phyloP scores from a whole-genome alignment of 2,329 filamentous ascomycete genomes.

The Microdochium bolleyi region DNA sequence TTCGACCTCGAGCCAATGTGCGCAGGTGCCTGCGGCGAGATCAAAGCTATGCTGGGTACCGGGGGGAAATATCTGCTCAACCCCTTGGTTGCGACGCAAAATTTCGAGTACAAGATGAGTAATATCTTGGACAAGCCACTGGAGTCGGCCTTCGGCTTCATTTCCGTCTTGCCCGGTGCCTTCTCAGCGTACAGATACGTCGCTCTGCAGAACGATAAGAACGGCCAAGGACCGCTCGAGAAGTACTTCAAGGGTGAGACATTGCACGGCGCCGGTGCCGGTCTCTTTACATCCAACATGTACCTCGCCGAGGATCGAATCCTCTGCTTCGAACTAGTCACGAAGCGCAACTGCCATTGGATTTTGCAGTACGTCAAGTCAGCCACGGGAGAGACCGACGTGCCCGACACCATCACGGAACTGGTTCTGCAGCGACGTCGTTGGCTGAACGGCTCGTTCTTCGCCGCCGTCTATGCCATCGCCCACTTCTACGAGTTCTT shows the following conservation, averaged over 20 bases:
- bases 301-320: constrained; percentile 87
- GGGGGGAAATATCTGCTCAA: constrained; percentile 79
- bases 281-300: constrained; percentile 97
- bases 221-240: constrained; percentile 86
- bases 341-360: constrained; percentile 96
- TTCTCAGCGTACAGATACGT: constrained; percentile 94
- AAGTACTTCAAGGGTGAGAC: constrained; percentile 99
- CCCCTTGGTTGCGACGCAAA: constrained; percentile 90
- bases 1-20: constrained; percentile 98
- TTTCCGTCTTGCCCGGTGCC: constrained; percentile 91
- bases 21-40: constrained; percentile 93
- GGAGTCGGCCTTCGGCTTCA: constrained; percentile 96
- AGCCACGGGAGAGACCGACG: constrained; percentile 92
- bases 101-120: constrained; percentile 99
- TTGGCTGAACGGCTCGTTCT: constrained; percentile 98
- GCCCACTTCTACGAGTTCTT: constrained; percentile 96
- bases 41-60: constrained; percentile 92
- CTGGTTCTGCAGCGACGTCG: constrained; percentile 91
- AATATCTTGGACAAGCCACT: constrained; percentile 97
- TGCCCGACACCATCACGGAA: constrained; percentile 88
- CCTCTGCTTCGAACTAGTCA: constrained; percentile 95
- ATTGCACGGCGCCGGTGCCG: constrained; percentile 88
- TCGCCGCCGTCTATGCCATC: constrained; percentile 90
- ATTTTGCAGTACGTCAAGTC: constrained; percentile 98
- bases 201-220: constrained; percentile 92